A percentile compares a stretch with the other conserved stretches of the same genome.
These are phyloP conservation scores for Zostera marina DNA, from an alignment of 116 monocot genomes.

Conservation along the genomic window DNA sequence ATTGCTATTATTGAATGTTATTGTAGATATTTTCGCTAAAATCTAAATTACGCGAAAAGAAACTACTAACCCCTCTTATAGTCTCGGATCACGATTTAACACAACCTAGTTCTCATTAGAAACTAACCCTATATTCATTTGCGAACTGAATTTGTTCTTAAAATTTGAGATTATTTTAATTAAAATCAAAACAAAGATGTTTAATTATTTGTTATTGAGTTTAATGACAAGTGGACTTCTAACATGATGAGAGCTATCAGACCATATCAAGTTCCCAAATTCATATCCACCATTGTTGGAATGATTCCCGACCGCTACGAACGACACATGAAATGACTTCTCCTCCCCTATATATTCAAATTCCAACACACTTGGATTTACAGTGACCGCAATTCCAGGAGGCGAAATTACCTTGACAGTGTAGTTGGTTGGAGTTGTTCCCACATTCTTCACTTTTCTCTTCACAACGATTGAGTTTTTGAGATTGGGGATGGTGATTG, in stretches of 20 bases:
- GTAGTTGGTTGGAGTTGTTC: not conserved
- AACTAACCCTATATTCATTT: too few relatives aligned
- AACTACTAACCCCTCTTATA: too few relatives aligned
- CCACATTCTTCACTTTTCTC: slow-evolving; percentile 28
- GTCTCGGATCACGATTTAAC: too few relatives aligned
- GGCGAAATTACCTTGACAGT: not conserved
- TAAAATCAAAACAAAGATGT: not conserved
- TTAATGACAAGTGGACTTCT: slow-evolving; percentile 41
- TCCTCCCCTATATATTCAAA: not conserved
- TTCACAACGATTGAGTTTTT: slow-evolving; percentile 5
- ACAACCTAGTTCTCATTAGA: too few relatives aligned
- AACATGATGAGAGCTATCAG: slow-evolving; percentile 41
- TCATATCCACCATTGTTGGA: not conserved
- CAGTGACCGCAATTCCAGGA: not conserved
- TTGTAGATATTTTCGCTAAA: too few relatives aligned
- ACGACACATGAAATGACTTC: slow-evolving; percentile 17
- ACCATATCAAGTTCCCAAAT: slow-evolving; percentile 28
- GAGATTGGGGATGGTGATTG: slow-evolving; percentile 30
- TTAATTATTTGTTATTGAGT: not conserved
- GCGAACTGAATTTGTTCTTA: too few relatives aligned
- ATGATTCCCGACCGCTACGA: not conserved
- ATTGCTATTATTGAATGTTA: too few relatives aligned
- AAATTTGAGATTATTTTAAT: not conserved
- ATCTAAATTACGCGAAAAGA: too few relatives aligned
- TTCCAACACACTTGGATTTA: not conserved